Conservation (phyloP, 2,329 filamentous ascomycete genomes). For the Alternaria rosae region DNA sequence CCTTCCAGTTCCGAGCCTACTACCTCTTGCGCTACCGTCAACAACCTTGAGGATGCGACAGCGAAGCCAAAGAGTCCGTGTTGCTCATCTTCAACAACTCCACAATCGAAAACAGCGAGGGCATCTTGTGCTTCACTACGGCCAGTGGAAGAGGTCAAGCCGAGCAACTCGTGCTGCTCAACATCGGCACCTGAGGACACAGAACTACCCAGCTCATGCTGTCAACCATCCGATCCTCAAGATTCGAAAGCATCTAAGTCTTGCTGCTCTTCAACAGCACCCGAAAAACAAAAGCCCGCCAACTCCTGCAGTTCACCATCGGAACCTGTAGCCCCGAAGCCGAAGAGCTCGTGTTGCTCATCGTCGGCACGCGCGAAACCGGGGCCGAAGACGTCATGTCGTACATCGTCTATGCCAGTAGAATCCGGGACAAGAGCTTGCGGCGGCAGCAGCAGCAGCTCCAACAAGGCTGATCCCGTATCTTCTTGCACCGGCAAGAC, state of each 20-base stretch:
- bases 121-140: not conserved
- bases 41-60: not conserved
- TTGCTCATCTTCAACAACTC: not conserved
- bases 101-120: not conserved
- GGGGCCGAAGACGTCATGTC: not conserved
- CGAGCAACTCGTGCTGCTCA: not conserved
- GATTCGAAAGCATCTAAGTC: not conserved
- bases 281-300: not conserved
- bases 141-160: not conserved
- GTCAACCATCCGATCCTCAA: not conserved
- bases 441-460: not conserved
- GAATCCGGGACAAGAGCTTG: not conserved
- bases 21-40: not conserved
- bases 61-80: not conserved
- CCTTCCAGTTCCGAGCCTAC: not conserved
- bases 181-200: not conserved
- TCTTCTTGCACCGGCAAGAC: not conserved
- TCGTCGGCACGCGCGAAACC: not conserved
- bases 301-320: not conserved
- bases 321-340: not conserved
- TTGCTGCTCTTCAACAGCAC: not conserved
- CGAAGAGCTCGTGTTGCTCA: conserved; percentile 15
- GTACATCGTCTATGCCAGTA: not conserved
- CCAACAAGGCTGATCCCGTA: not conserved
- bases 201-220: not conserved